phyloP scores from a whole-genome alignment of 2,329 filamentous ascomycete genomes.

The Septoria petroselini region DNA sequence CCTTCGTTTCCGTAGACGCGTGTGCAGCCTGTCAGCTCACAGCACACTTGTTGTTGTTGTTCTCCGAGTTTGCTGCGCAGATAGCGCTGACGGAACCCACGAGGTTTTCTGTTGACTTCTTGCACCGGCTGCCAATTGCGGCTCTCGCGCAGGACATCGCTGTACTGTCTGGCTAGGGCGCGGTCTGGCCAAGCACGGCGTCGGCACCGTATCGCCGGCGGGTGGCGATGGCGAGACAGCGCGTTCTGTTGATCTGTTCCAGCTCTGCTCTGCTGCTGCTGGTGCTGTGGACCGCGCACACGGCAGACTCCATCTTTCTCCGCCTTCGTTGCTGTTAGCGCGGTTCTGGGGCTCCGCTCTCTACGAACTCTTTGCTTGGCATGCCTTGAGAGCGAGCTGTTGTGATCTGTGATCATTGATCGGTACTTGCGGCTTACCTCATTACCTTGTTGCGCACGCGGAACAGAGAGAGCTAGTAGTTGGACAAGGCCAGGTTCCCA shows the following conservation, averaged over 20 bases:
- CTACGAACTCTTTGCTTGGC: not conserved
- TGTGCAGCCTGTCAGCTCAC: not conserved
- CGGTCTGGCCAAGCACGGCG: not conserved
- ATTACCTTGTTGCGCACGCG: not conserved
- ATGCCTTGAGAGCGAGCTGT: no score
- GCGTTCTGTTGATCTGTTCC: not conserved
- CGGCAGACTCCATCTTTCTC: constrained; percentile 6
- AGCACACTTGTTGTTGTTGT: not conserved
- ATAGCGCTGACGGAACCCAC: not conserved
- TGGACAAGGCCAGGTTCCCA: constrained; percentile 3
- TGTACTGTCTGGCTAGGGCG: not conserved
- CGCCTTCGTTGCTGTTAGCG: not conserved
- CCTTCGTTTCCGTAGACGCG: not conserved
- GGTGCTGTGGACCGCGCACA: no score
- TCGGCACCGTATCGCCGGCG: not conserved
- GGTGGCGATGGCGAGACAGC: not conserved
- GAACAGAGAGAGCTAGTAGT: not conserved
- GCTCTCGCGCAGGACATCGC: not conserved
- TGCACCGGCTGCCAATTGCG: constrained; percentile 2
- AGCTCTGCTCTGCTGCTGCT: no score
- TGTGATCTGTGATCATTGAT: not conserved
- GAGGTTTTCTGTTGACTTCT: no score
- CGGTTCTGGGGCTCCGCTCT: constrained; percentile 11
- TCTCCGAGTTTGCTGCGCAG: no score
- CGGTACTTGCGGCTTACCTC: constrained; percentile 10